Percentiles rank a stretch among this genome's conserved stretches.
These are phyloP conservation scores for Fusarium ambrosium DNA, from an alignment of 2,329 filamentous ascomycete species.

Conservation along the genomic window DNA sequence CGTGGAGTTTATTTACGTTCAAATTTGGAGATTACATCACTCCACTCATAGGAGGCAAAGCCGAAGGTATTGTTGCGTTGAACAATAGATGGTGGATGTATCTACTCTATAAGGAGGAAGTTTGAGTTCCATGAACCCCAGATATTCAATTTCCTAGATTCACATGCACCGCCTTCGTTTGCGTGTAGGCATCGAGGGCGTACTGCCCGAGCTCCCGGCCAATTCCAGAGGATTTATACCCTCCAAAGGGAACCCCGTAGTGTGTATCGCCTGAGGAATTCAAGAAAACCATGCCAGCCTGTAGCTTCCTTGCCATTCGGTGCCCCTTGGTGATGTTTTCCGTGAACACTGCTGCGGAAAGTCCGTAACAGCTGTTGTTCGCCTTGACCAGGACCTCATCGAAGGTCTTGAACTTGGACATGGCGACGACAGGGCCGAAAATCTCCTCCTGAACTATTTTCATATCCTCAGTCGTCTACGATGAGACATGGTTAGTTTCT, in stretches of 20 bases:
- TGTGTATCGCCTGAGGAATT: not conserved
- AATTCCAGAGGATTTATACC: not conserved
- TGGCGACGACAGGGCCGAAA: not conserved
- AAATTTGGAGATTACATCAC: not conserved
- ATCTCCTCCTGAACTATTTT: not conserved
- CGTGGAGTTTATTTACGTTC: not conserved
- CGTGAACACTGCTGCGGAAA: not conserved
- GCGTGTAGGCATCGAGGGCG: not conserved
- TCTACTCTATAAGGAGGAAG: not conserved
- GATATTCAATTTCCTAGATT: not conserved
- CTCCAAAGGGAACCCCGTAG: not conserved
- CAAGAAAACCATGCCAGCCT: not conserved
- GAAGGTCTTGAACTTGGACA: not conserved
- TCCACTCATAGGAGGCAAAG: not conserved
- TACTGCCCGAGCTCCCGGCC: not conserved
- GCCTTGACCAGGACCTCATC: not conserved
- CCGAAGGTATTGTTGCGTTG: not conserved
- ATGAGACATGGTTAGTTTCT: rapidly evolving
- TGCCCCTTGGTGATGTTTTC: not conserved
- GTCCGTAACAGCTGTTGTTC: not conserved
- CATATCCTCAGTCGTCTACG: not conserved
- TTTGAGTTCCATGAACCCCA: not conserved
- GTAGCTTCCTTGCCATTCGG: not conserved
- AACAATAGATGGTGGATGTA: not conserved
- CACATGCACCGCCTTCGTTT: not conserved